Evolutionary conservation across 805 yeast genomes (phyloP).

Genomic region (Pichia sporocuriosa): DNA sequence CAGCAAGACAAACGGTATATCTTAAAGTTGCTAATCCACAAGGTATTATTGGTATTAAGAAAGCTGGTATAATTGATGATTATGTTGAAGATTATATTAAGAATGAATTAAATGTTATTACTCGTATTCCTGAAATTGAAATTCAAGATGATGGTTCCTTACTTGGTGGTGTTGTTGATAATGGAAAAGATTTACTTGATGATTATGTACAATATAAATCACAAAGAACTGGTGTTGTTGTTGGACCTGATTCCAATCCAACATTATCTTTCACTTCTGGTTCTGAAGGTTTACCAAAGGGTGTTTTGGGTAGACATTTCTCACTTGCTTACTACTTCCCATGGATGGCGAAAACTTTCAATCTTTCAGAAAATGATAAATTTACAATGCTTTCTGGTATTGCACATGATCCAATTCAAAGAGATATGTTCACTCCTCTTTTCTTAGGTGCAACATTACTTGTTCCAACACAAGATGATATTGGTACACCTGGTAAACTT

Average conservation of each 20-base stretch:
- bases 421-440: constrained; percentile 98
- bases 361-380: constrained; percentile 68
- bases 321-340: constrained; percentile 96
- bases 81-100: constrained; percentile 73
- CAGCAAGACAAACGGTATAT: constrained; percentile 93
- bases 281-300: constrained; percentile 97
- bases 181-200: constrained; percentile 42
- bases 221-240: constrained; percentile 76
- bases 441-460: constrained; percentile 89
- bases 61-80: constrained; percentile 79
- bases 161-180: constrained; percentile 46
- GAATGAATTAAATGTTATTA: constrained; percentile 62
- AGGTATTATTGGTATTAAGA: constrained; percentile 82
- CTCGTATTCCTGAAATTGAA: constrained; percentile 72
- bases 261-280: constrained; percentile 96
- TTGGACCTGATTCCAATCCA: constrained; percentile 97
- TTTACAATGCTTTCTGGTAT: constrained; percentile 98
- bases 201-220: constrained; percentile 40
- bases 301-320: constrained; percentile 96
- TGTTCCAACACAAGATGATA: constrained; percentile 95
- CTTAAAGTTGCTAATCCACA: constrained; percentile 88
- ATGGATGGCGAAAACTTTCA: constrained; percentile 92
- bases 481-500: constrained; percentile 95
- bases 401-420: constrained; percentile 98
- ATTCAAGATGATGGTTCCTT: constrained; percentile 70